phyloP scores from a whole-genome alignment of 164 flowering plant species.

The Liquidambar formosana region DNA sequence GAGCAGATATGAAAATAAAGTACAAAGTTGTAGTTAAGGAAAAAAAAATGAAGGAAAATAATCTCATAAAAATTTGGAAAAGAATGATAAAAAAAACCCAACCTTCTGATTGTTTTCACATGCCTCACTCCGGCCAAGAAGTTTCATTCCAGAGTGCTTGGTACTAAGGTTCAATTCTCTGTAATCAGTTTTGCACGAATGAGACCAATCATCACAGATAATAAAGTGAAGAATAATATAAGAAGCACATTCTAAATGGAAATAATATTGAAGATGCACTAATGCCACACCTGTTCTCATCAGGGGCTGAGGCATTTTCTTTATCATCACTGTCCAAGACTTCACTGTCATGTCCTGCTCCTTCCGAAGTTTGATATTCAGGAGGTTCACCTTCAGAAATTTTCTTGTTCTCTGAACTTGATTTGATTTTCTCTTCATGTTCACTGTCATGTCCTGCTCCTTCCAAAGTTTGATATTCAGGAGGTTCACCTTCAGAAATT shows the following conservation, averaged over 20 bases:
- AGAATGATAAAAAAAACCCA: not conserved
- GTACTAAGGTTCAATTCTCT: conserved; percentile 29
- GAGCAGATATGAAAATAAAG: not conserved
- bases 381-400: conserved; percentile 1
- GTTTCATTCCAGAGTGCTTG: conserved; percentile 22
- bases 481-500: not conserved
- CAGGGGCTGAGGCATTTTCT: conserved; percentile 56
- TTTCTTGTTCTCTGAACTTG: conserved; percentile 4
- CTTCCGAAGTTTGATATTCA: conserved; percentile 10
- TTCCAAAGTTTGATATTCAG: conserved; percentile 4
- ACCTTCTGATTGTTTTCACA: conserved; percentile 34
- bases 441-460: no score
- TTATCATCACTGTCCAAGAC: conserved; percentile 62
- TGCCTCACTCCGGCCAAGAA: conserved; percentile 19
- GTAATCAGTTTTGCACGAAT: conserved; percentile 18
- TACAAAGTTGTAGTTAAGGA: no score
- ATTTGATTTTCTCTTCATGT: conserved; percentile 55
- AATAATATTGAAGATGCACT: no score
- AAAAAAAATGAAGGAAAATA: no score
- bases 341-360: conserved; percentile 23
- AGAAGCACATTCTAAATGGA: not conserved
- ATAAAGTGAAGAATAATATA: not conserved
- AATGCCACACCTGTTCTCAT: conserved; percentile 47
- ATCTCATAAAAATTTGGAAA: not conserved
- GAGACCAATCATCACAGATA: not conserved